Conservation (phyloP, 768 basidiomycete genomes). For the Naematelia encephala region DNA sequence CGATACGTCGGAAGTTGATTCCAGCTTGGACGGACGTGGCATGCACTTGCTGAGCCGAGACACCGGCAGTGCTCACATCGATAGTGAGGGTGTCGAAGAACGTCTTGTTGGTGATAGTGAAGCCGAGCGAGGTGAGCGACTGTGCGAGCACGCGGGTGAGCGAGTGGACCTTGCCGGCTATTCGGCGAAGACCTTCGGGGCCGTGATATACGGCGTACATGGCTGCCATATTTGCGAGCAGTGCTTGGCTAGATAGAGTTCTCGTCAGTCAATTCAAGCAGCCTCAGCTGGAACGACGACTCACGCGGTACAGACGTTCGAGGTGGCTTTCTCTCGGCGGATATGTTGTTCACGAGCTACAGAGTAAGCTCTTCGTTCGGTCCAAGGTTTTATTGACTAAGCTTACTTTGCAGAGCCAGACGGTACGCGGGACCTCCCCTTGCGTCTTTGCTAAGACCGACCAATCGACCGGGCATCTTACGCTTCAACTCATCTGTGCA, state of each 20-base stretch:
- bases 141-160: conserved; percentile 73
- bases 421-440: conserved; percentile 85
- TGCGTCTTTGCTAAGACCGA: conserved; percentile 82
- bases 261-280: neutral
- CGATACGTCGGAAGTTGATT: conserved; percentile 81
- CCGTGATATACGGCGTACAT: conserved; percentile 97
- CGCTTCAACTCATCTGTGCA: conserved; percentile 86
- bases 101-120: conserved; percentile 61
- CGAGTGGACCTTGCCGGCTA: conserved; percentile 85
- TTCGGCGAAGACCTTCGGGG: conserved; percentile 73
- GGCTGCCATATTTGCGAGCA: conserved; percentile 98
- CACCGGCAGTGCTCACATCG: conserved; percentile 54
- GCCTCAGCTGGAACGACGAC: conserved; percentile 4
- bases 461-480: conserved; percentile 97
- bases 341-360: conserved; percentile 94
- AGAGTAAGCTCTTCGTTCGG: conserved; percentile 2
- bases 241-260: conserved; percentile 66
- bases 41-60: conserved; percentile 61
- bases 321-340: conserved; percentile 95
- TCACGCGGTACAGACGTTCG: conserved; percentile 89
- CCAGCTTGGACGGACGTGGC: conserved; percentile 60
- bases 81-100: conserved; percentile 93
- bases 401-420: conserved; percentile 88
- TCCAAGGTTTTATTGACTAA: conserved; percentile 14
- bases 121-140: conserved; percentile 69